Conservation (phyloP, 2,329 filamentous ascomycete species). For the Phaeosphaeria sp. region DNA sequence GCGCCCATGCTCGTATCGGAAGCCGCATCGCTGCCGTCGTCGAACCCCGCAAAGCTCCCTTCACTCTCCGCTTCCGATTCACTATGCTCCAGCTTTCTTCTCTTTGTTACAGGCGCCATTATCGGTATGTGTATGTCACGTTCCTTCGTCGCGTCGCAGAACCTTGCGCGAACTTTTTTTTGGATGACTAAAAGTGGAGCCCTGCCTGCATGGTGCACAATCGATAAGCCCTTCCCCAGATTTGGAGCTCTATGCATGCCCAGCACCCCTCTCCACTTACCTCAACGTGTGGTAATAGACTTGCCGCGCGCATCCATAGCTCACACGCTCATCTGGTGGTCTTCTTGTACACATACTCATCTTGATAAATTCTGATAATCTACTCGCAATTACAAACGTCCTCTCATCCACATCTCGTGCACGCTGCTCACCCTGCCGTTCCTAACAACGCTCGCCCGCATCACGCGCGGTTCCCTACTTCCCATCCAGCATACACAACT, state of each 20-base stretch:
- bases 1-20: conserved; percentile 20
- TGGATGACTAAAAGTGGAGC: conserved; percentile 5
- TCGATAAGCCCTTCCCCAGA: conserved; percentile 24
- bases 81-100: conserved; percentile 55
- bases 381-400: conserved; percentile 11
- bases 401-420: conserved; percentile 10
- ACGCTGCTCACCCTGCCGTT: conserved; percentile 28
- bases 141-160: conserved; percentile 7
- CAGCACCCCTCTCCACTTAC: conserved; percentile 6
- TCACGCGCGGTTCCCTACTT: conserved; percentile 17
- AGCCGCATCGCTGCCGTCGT: conserved; percentile 20
- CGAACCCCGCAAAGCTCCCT: conserved; percentile 31
- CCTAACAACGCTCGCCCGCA: conserved; percentile 24
- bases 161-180: conserved; percentile 21
- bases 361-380: neutral
- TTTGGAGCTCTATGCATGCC: conserved; percentile 5
- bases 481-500: neutral
- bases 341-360: neutral
- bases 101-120: conserved; percentile 51
- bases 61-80: conserved; percentile 37
- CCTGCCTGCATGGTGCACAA: too few relatives aligned
- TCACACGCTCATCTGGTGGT: neutral
- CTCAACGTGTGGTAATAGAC: neutral
- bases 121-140: conserved; percentile 8
- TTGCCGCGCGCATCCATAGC: conserved; percentile 1